A percentile compares a stretch with the other conserved stretches of the same genome.
Evolutionary conservation across 78 protist genomes (phyloP).

Genomic region (Emiliania huxleyi): DNA sequence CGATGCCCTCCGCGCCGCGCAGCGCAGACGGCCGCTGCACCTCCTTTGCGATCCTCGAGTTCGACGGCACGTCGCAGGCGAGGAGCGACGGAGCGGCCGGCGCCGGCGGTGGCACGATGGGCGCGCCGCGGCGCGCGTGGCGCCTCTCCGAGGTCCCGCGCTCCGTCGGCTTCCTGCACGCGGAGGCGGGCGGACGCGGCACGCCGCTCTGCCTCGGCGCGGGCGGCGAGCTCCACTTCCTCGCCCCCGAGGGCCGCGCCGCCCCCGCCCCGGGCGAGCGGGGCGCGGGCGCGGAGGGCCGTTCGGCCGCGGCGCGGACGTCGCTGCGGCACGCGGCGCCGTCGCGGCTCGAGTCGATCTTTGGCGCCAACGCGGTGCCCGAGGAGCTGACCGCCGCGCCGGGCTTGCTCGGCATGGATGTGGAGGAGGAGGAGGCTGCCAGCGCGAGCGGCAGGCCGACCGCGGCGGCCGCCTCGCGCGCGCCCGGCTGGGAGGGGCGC

Average conservation of each 20-base stretch:
- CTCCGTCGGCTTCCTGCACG: background rate
- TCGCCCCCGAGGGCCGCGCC: background rate
- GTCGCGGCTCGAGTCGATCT: background rate
- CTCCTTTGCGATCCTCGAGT: background rate
- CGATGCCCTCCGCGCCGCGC: background rate
- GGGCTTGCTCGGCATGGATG: background rate
- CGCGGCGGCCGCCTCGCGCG: background rate
- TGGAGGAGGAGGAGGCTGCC: background rate
- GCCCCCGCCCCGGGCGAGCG: background rate
- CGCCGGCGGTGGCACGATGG: background rate
- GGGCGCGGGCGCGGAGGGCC: background rate
- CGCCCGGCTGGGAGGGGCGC: background rate
- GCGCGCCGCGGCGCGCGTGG: background rate
- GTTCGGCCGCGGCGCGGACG: background rate
- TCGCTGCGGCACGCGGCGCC: background rate
- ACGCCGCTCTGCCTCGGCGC: background rate
- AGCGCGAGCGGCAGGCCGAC: background rate
- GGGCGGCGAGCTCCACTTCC: background rate
- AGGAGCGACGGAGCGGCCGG: background rate
- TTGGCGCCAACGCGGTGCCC: background rate
- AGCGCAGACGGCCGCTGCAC: background rate
- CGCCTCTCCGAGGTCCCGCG: background rate
- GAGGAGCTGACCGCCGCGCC: background rate
- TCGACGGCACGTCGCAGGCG: background rate
- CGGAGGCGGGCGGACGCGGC: background rate